A percentile compares a stretch with the other conserved stretches of the same genome.
phyloP scores from a whole-genome alignment of 169 alveolate species.

The Plasmodium blacklocki region DNA sequence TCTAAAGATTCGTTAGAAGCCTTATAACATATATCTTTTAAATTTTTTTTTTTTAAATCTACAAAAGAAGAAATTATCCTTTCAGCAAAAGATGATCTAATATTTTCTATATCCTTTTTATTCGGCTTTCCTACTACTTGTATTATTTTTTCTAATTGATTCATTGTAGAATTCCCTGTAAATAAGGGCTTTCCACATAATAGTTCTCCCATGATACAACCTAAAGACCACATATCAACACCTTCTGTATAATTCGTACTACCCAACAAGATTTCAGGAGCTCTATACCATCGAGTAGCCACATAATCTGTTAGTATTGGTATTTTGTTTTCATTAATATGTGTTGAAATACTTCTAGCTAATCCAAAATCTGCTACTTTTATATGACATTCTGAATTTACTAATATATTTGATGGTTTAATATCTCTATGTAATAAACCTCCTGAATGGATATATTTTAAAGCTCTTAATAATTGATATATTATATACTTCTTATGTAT shows the following conservation, averaged over 20 bases:
- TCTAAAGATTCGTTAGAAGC: slow-evolving; percentile 83
- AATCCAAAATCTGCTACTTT: slow-evolving; percentile 99
- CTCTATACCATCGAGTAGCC: slow-evolving; percentile 99
- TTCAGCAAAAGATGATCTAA: slow-evolving; percentile 90
- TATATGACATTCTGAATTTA: slow-evolving; percentile 97
- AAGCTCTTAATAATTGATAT: slow-evolving; percentile 93
- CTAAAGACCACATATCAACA: slow-evolving; percentile 99
- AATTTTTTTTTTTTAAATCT: slow-evolving; percentile 75
- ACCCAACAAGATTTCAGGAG: slow-evolving; percentile 98
- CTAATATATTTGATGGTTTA: slow-evolving; percentile 97
- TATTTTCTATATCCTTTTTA: slow-evolving; percentile 92
- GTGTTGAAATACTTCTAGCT: slow-evolving; percentile 92
- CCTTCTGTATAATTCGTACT: slow-evolving; percentile 98
- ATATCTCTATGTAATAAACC: slow-evolving; percentile 98
- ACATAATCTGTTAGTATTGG: slow-evolving; percentile 97
- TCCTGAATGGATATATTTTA: slow-evolving; percentile 96
- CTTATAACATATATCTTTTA: slow-evolving; percentile 63
- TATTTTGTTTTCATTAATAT: slow-evolving; percentile 83
- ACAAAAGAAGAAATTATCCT: slow-evolving; percentile 82
- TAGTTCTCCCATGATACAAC: slow-evolving; percentile 98
- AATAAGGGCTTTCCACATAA: slow-evolving; percentile 96
- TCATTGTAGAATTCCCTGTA: slow-evolving; percentile 99
- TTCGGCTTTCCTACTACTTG: slow-evolving; percentile 95
- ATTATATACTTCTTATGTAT: slow-evolving; percentile 95
- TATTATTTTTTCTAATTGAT: slow-evolving; percentile 94